Evolutionary conservation across 345 rosid species (phyloP).

Genomic region (Pistacia atlantica): DNA sequence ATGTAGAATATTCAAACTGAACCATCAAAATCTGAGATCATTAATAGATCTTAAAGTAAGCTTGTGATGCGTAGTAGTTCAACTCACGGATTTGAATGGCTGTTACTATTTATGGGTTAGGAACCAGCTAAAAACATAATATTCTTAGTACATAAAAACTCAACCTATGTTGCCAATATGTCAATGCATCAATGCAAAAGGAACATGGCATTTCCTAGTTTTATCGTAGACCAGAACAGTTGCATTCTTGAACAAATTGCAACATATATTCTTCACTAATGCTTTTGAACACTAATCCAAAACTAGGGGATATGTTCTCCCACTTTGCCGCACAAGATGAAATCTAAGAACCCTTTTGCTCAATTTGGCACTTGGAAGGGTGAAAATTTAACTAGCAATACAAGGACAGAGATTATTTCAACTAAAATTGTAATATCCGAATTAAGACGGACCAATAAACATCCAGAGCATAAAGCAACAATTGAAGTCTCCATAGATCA

Average conservation of each 20-base stretch:
- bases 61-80: background rate
- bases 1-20: background rate
- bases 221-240: background rate
- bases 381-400: background rate
- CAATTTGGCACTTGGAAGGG: background rate
- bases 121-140: background rate
- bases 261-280: background rate
- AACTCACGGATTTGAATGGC: background rate
- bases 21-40: background rate
- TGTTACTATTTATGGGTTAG: background rate
- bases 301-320: background rate
- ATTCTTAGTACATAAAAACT: background rate
- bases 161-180: background rate
- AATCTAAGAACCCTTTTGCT: background rate
- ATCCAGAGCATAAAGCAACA: background rate
- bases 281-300: background rate
- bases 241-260: background rate
- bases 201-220: slow-evolving; percentile 7
- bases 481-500: background rate
- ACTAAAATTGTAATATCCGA: background rate
- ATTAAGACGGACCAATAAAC: background rate
- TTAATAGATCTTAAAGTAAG: background rate
- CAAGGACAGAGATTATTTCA: background rate
- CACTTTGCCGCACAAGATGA: background rate
- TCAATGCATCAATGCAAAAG: slow-evolving; percentile 1